phyloP scores from a whole-genome alignment of 2,329 filamentous ascomycete species.

The Oidium heveae region DNA sequence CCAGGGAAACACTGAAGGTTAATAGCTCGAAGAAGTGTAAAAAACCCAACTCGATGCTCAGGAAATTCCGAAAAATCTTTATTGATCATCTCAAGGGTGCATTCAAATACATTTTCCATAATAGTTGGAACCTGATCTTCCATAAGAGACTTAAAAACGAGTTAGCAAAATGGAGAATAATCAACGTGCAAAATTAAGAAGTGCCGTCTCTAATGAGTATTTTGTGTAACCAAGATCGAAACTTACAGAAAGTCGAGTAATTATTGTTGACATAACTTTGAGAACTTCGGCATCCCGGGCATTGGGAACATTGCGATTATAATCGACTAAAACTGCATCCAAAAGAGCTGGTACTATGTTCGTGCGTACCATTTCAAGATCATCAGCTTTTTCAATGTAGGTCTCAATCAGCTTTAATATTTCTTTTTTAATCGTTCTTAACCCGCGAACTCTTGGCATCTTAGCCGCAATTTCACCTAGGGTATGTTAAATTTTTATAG shows the following conservation, averaged over 20 bases:
- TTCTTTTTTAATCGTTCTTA: conserved; percentile 97
- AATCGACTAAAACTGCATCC: conserved; percentile 82
- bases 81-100: conserved; percentile 98
- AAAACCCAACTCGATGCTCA: conserved; percentile 97
- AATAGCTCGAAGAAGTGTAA: conserved; percentile 86
- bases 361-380: conserved; percentile 72
- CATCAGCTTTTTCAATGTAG: conserved; percentile 94
- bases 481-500: conserved; percentile 13
- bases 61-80: conserved; percentile 99
- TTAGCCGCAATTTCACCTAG: conserved; percentile 77
- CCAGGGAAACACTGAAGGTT: conserved; percentile 91
- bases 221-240: no score
- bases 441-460: conserved; percentile 83
- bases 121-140: conserved; percentile 93
- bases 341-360: conserved; percentile 92
- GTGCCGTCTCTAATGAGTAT: no score
- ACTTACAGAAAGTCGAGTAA: conserved; percentile 85
- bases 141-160: conserved; percentile 48
- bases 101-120: conserved; percentile 97
- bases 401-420: conserved; percentile 96
- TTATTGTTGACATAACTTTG: conserved; percentile 93
- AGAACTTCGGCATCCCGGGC: conserved; percentile 90
- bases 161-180: conserved; percentile 12
- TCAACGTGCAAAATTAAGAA: conserved; percentile 1
- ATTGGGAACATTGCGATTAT: conserved; percentile 88